phyloP scores from a whole-genome alignment of 441 rosid species.

The Biscutella auriculata region DNA sequence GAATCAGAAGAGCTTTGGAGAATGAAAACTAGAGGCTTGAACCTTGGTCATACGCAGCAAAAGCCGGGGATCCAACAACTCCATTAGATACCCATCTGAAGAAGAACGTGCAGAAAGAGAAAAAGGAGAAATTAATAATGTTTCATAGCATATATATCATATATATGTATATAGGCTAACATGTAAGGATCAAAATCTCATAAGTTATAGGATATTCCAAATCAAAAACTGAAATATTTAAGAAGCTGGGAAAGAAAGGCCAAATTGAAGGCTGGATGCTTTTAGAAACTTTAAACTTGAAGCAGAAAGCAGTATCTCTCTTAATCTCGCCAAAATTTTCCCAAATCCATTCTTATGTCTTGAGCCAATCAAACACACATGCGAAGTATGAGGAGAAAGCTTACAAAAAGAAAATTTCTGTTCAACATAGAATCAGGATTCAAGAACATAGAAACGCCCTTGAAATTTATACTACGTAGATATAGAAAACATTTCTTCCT shows the following conservation, averaged over 20 bases:
- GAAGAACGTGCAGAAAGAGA: not conserved
- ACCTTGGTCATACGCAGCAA: conserved; percentile 98
- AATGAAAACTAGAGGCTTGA: not conserved
- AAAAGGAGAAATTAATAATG: not conserved
- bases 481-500: not conserved
- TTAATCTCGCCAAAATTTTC: not conserved
- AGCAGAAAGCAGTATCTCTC: not conserved
- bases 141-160: not conserved
- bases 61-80: conserved; percentile 97
- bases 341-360: not conserved
- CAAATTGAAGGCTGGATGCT: not conserved
- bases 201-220: not conserved
- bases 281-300: not conserved
- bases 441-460: not conserved
- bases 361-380: not conserved
- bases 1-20: not conserved
- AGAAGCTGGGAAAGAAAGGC: not conserved
- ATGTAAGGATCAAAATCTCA: not conserved
- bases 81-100: conserved; percentile 95
- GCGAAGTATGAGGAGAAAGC: not conserved
- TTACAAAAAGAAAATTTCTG: not conserved
- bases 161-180: not conserved
- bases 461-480: not conserved
- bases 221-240: not conserved
- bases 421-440: not conserved